Base-by-base conservation (phyloP, 192 early-diverging fungal species). In the Backusella sp. region DNA sequence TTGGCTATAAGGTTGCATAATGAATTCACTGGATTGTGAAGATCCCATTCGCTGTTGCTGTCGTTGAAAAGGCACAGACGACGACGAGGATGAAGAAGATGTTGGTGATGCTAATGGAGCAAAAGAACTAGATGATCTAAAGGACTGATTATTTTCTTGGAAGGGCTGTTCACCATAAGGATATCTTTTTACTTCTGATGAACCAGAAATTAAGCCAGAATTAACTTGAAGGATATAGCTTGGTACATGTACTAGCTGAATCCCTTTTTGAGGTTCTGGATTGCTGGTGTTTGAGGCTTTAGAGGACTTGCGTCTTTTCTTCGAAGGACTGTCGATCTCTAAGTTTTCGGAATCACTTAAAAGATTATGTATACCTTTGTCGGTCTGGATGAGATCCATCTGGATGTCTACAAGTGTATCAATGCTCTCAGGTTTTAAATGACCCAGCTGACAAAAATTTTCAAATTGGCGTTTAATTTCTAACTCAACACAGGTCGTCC, bases 401-500 rank as follows among this genome's bases (percentile, higher is more conserved):
- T 68, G 67, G 23, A 79, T 41, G 36, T 79, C 77, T 6, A 79
- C 72, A 1, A 79, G 49, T 15, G 59, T 30, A 34, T 52, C 39
- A 7, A 79, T 41, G 36, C 65, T 66, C 26, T 79, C 77, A 12
- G 77, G 77, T 5, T 41, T 56, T 12, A 79, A 42, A 35, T 68
- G 72, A 49, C 67, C 44, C 28, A 79, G 32, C 26, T 74, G 77
- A 42, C 73, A 73, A 70, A 70, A 79, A 39, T 73, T 68, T 37
- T 79, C 77, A 59, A 79, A 73, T 52, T 74, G 49, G 14, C 77
- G 77, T 15, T 37, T 35, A n/a, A 79, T 32, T 34, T 79, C 77
- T 30, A 32, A 42, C 52, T 81, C 80, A 12, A 77, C 80, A 44
- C 69, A 71, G 6, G 66, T 32, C 4, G 78, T 72, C 74, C 79